phyloP scores from a whole-genome alignment of 768 basidiomycete genomes.

The Calocybe indica region DNA sequence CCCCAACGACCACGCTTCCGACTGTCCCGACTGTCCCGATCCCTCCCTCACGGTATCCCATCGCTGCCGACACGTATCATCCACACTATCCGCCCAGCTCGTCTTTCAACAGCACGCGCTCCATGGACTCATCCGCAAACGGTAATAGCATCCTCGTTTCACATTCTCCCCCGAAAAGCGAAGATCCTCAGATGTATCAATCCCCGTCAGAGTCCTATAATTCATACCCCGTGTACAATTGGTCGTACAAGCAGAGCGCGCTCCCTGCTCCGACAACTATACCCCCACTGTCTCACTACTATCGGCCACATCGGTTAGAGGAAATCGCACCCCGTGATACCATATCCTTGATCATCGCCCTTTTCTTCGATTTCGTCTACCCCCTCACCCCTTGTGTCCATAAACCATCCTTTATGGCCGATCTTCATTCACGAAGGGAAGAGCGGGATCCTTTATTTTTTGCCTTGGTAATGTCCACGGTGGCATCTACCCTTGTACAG shows the following conservation, averaged over 20 bases:
- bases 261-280: constrained; percentile 39
- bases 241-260: constrained; percentile 60
- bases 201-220: constrained; percentile 49
- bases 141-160: constrained; percentile 22
- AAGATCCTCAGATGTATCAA: constrained; percentile 36
- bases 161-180: constrained; percentile 33
- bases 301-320: constrained; percentile 72
- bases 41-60: constrained; percentile 66
- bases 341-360: constrained; percentile 73
- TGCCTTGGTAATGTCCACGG: constrained; percentile 83
- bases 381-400: constrained; percentile 88
- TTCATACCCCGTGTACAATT: constrained; percentile 62
- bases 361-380: constrained; percentile 94
- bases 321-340: constrained; percentile 79
- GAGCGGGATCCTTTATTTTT: constrained; percentile 89
- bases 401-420: constrained; percentile 89
- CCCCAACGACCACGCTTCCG: constrained; percentile 33
- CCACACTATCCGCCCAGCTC: constrained; percentile 38
- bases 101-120: constrained; percentile 28
- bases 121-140: constrained; percentile 28
- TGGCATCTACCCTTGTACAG: constrained; percentile 84
- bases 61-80: constrained; percentile 64
- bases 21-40: constrained; percentile 38
- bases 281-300: constrained; percentile 68
- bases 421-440: constrained; percentile 72